A percentile compares a stretch with the other conserved stretches of the same genome.
These are phyloP conservation scores for Alternaria ventricosa DNA, from an alignment of 2,329 filamentous ascomycete species.

Conservation along the genomic window DNA sequence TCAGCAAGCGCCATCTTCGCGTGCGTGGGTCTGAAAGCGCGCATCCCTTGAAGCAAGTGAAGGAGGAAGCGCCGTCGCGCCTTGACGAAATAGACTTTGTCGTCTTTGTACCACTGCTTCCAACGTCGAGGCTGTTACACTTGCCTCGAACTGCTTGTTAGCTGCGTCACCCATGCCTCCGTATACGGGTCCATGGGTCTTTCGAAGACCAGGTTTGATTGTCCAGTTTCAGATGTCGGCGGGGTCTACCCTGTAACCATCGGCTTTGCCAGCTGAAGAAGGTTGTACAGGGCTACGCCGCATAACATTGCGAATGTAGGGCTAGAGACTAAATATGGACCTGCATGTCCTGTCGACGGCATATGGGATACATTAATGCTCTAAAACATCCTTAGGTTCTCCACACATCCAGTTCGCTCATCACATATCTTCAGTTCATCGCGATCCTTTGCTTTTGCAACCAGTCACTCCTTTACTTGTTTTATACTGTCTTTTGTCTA, in stretches of 20 bases:
- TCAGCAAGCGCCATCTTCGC: slow-evolving; percentile 14
- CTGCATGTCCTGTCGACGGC: slow-evolving; percentile 4
- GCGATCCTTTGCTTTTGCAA: slow-evolving; percentile 1
- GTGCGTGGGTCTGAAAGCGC: slow-evolving; percentile 3
- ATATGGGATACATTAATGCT: slow-evolving; percentile 21
- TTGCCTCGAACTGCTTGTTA: slow-evolving; percentile 20
- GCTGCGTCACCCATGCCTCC: slow-evolving; percentile 28
- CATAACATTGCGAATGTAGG: slow-evolving; percentile 32
- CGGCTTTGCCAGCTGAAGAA: slow-evolving; percentile 19
- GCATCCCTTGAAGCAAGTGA: slow-evolving; percentile 1
- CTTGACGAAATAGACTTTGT: slow-evolving; percentile 7
- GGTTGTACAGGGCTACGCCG: slow-evolving; percentile 29
- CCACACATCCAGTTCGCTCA: slow-evolving; percentile 1
- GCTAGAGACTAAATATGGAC: slow-evolving; percentile 23
- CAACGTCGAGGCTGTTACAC: slow-evolving; percentile 8
- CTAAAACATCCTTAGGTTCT: slow-evolving; percentile 8
- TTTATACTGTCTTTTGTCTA: slow-evolving; percentile 18
- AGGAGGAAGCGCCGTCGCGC: background rate
- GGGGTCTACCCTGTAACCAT: slow-evolving; percentile 26
- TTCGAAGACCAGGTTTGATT: slow-evolving; percentile 27
- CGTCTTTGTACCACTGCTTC: slow-evolving; percentile 5
- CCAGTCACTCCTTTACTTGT: slow-evolving; percentile 10
- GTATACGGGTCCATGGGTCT: slow-evolving; percentile 23
- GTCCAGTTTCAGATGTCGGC: slow-evolving; percentile 33
- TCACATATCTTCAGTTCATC: background rate